Evolutionary conservation across 129 eudicot species (phyloP), one percentile per base, ranked within the genome.

Genomic region (Chrysanthemum seticuspe): DNA sequence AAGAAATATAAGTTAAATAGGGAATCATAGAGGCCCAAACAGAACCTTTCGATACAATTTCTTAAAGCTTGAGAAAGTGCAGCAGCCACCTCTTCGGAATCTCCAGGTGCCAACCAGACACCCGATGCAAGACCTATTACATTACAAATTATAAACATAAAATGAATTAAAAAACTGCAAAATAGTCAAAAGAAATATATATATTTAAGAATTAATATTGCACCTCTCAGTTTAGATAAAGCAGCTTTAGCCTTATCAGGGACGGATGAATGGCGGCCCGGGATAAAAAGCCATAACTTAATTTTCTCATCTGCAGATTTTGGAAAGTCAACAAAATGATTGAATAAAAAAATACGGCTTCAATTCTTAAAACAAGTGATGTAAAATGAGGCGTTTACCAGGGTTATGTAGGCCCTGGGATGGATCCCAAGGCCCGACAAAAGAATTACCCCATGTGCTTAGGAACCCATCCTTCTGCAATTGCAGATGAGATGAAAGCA

Each of bases 401-500:
- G 98, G 98, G 84, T 94, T 94, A 75, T 94, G 97, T 53, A 83
- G 14, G 23, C 98, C 97, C 83, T 90, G 99, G 57, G 99, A 94
- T 59, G 99, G 99, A 55, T 94, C 99, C 99, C 99, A 94, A 15
- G 99, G 97, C 62, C 97, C 97, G 69, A 90, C 96, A 86, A 94
- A 90, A 27, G 89, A 94, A 76, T 90, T 94, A 14, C 97, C 84
- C 97, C 99, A 94, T 29, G 97, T 53, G 75, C 97, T 94, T 44
- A 94, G 93, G 75, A 90, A 88, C 54, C 94, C 99, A 66, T 94
- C 97, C 79, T 90, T 88, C 70, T 90, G 99, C 79, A 94, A 77
- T 71, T 87, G 97, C 73, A 90, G 72, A 83, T 94, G 98, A 34
- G 97, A 83, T 29, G 93, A 86, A 64, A 90, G 91, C 71, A 94